These are phyloP conservation scores for Scutellaria baicalensis DNA, from an alignment of 257 asterid genomes.

Conservation along the genomic window DNA sequence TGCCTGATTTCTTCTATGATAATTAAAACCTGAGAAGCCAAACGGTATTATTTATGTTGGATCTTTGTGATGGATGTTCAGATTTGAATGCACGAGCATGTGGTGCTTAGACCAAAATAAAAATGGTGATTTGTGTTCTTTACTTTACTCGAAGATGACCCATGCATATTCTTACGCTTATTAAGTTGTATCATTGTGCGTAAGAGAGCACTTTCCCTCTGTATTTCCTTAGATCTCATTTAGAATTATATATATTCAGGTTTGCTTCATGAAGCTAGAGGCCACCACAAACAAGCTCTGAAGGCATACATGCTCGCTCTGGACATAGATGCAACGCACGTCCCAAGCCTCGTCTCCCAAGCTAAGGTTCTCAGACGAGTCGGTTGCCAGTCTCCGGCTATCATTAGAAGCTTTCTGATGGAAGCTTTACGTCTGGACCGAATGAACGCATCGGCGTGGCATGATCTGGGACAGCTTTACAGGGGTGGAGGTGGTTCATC, in stretches of 20 bases:
- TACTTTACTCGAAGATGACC: neutral
- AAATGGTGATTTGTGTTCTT: neutral
- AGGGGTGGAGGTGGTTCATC: constrained; percentile 51
- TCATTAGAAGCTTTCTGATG: constrained; percentile 52
- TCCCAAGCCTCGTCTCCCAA: constrained; percentile 63
- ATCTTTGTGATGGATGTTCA: neutral
- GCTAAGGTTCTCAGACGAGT: constrained; percentile 49
- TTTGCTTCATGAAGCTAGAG: constrained; percentile 67
- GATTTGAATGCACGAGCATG: neutral
- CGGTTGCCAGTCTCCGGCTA: constrained; percentile 36
- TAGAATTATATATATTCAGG: constrained; percentile 38
- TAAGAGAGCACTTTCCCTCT: too few relatives aligned
- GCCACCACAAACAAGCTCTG: constrained; percentile 52
- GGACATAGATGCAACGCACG: constrained; percentile 56
- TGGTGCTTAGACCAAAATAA: neutral
- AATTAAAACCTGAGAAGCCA: neutral
- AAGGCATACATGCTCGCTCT: constrained; percentile 52
- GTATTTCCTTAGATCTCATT: neutral
- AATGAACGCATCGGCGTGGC: constrained; percentile 64
- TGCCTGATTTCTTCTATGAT: neutral
- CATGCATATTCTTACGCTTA: neutral
- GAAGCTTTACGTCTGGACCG: constrained; percentile 74
- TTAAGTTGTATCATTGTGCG: too few relatives aligned
- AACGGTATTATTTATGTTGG: neutral
- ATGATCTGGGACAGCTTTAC: constrained; percentile 67